These are phyloP conservation scores for Cladophialophora yegresii DNA, from an alignment of 2,329 filamentous ascomycete genomes.

Conservation along the genomic window DNA sequence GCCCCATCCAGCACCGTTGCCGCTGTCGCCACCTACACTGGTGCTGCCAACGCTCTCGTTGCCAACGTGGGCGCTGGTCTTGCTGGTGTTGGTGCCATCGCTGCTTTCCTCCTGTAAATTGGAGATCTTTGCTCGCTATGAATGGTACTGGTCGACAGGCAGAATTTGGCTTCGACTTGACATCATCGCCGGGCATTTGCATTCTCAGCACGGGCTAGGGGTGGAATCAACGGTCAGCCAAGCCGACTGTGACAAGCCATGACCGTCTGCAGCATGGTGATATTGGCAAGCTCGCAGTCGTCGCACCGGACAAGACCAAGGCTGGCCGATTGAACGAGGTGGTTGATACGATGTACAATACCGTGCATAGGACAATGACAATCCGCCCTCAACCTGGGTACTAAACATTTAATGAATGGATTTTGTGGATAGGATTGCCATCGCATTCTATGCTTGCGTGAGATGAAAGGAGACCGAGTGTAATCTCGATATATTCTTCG, in stretches of 20 bases:
- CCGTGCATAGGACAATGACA: constrained; percentile 19
- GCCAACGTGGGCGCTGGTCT: constrained; percentile 36
- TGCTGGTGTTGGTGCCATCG: constrained; percentile 37
- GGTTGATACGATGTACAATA: constrained; percentile 18
- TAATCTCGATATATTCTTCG: background rate
- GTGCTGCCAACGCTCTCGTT: constrained; percentile 35
- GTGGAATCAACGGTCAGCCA: constrained; percentile 11
- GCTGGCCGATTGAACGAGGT: constrained; percentile 19
- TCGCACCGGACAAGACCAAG: constrained; percentile 13
- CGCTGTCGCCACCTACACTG: constrained; percentile 32
- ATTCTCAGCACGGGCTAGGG: constrained; percentile 23
- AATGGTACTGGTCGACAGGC: constrained; percentile 9
- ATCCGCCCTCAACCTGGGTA: constrained; percentile 25
- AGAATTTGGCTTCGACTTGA: background rate
- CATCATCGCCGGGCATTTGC: constrained; percentile 24
- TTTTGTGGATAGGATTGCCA: constrained; percentile 11
- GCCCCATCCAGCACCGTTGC: constrained; percentile 21
- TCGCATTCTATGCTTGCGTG: background rate
- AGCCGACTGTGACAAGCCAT: constrained; percentile 11
- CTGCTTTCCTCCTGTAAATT: constrained; percentile 37
- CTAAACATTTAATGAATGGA: constrained; percentile 21
- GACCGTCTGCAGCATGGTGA: constrained; percentile 14
- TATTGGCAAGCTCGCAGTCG: constrained; percentile 9
- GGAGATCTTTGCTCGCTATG: constrained; percentile 17
- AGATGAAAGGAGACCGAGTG: background rate